Conservation (phyloP, 768 basidiomycete species). For the Pleurotus ostreatus region DNA sequence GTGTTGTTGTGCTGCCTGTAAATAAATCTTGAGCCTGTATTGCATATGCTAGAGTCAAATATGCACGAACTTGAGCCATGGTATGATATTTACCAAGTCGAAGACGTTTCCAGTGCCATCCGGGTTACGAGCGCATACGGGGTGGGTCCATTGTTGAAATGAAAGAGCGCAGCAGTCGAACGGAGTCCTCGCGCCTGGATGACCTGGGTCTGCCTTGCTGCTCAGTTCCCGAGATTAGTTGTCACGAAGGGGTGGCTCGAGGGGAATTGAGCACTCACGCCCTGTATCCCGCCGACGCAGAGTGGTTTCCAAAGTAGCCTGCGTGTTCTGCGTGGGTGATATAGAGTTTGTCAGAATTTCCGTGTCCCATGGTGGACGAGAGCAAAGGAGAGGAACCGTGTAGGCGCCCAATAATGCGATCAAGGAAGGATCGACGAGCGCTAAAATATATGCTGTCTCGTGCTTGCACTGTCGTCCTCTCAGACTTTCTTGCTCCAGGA, state of each 20-base stretch:
- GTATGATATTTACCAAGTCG: conserved; percentile 88
- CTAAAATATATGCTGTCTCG: neutral
- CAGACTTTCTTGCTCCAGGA: conserved; percentile 42
- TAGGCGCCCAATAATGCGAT: neutral
- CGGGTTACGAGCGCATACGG: conserved; percentile 80
- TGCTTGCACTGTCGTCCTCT: conserved; percentile 19
- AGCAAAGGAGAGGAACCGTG: neutral
- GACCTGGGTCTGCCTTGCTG: conserved; percentile 67
- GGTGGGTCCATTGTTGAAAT: conserved; percentile 84
- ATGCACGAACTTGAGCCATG: conserved; percentile 80
- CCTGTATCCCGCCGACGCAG: conserved; percentile 71
- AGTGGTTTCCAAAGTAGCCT: conserved; percentile 77
- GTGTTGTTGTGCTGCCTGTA: conserved; percentile 77
- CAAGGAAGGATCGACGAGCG: too few relatives aligned
- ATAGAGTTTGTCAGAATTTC: conserved; percentile 83
- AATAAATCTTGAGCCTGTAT: conserved; percentile 6
- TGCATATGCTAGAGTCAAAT: too few relatives aligned
- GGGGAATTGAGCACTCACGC: conserved; percentile 38
- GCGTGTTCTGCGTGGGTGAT: conserved; percentile 88
- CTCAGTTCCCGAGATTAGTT: conserved; percentile 11
- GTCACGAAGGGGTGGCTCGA: neutral
- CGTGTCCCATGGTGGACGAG: conserved; percentile 67
- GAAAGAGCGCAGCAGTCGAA: conserved; percentile 93
- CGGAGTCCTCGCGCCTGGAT: conserved; percentile 63
- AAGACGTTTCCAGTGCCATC: conserved; percentile 83